Evolutionary conservation across 345 rosid genomes (phyloP).

Genomic region (Raphanus raphanistrum): DNA sequence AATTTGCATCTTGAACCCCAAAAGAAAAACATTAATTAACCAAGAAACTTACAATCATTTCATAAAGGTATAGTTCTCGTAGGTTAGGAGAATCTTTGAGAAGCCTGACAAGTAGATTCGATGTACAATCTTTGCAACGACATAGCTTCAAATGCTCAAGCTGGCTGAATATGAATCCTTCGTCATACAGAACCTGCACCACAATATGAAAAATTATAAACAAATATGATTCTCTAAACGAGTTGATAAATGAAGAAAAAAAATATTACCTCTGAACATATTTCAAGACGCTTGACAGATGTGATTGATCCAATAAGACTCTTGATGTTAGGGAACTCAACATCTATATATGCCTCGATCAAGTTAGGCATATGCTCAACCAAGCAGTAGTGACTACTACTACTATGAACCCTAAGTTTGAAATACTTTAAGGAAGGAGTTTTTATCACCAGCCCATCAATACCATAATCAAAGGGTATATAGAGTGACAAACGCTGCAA

Average conservation of each 20-base stretch:
- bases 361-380: conserved; percentile 8
- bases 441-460: conserved; percentile 2
- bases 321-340: conserved; percentile 7
- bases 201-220: not conserved
- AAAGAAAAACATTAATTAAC: not conserved
- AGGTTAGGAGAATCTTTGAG: conserved; percentile 14
- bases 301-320: conserved; percentile 7
- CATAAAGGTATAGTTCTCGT: not conserved
- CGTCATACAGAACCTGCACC: conserved; percentile 1
- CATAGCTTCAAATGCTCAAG: not conserved
- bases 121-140: conserved; percentile 4
- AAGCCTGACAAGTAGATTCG: not conserved
- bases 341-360: conserved; percentile 14
- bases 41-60: conserved; percentile 4
- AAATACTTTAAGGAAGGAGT: conserved; percentile 2
- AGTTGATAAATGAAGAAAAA: not conserved
- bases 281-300: not conserved
- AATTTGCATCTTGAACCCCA: not conserved
- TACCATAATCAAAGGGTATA: not conserved
- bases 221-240: not conserved
- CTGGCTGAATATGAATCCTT: not conserved
- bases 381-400: not conserved
- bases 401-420: not conserved
- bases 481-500: conserved; percentile 3
- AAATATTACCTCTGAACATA: conserved; percentile 17